Base-by-base conservation (phyloP, 116 monocot species). In the Thalassia testudinum region DNA sequence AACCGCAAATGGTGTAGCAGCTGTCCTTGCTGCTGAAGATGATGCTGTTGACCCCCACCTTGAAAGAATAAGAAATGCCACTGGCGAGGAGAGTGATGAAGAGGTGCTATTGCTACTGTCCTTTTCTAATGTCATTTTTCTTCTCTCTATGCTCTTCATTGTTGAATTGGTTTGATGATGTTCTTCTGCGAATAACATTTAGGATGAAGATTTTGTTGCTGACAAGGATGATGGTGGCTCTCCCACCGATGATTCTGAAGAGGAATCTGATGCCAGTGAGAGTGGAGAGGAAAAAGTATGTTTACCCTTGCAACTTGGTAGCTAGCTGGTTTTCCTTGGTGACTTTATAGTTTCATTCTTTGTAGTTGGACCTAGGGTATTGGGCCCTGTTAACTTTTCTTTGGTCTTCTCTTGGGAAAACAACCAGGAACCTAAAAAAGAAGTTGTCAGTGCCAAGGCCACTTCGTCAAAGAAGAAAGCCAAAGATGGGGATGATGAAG, bases 131-230 rank as follows among this genome's bases (percentile, higher is more conserved):
- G n/a, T n/a, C n/a, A n/a, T n/a, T n/a, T n/a, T 47, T 7, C 30
- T 62, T n/a, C 15, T 19, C 15, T 8, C 44, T 45, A 16, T 45
- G 15, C 30, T 20, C 19, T 45, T 6, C 45, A 45, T 23, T 24
- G n/a, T 12, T 7, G 50, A 50, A 26, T 25, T 15, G 29, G 23
- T 38, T 21, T 27, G 37, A 26, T 60, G 22, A 34, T 34, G 3
- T 34, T 34, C 30, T 34, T 34, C 10, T 10, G 30, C 10, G n/a
- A n/a, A 34, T 5, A 34, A 34, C 30, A 10, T 10, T n/a, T 58
- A 97, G 97, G 89, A 97, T 77, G 97, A 89, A 73, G 97, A 97
- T 82, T 97, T 97, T 73, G 81, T 97, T 77, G 70, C 56, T 70
- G 97, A 89, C 10, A 82, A 85, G 50, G 89, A 88, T 75, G 97